Evolutionary conservation across 2,329 filamentous ascomycete species (phyloP).

Genomic region (Penicillium brevicompactum): DNA sequence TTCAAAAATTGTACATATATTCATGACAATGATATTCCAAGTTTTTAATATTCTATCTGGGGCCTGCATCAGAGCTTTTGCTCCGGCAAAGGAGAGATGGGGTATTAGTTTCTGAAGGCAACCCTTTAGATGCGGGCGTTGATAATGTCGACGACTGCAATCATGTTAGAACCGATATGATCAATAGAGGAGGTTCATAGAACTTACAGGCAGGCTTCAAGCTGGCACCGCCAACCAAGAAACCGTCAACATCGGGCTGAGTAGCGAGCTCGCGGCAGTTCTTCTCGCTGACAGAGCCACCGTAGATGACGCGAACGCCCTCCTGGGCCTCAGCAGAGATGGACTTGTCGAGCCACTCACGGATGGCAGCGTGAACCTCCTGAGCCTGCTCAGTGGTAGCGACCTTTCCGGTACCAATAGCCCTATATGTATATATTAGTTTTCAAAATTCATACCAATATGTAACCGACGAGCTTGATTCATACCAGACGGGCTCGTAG

Average conservation of each 20-base stretch:
- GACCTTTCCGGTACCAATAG: conserved; percentile 88
- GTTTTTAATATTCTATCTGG: conserved; percentile 16
- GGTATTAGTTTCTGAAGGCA: conserved; percentile 19
- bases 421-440: conserved; percentile 43
- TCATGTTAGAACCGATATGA: conserved; percentile 9
- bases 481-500: conserved; percentile 98
- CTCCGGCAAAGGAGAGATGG: conserved; percentile 8
- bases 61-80: conserved; percentile 10
- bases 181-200: background rate
- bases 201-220: conserved; percentile 90
- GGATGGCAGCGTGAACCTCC: conserved; percentile 90
- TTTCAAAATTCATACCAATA: conserved; percentile 5
- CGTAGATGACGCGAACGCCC: conserved; percentile 91
- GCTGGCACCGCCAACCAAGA: conserved; percentile 93
- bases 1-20: conserved; percentile 29
- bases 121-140: conserved; percentile 57
- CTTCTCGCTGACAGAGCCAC: conserved; percentile 96
- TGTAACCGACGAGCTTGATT: background rate
- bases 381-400: conserved; percentile 87
- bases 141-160: conserved; percentile 67
- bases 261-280: conserved; percentile 93
- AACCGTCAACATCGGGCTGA: conserved; percentile 94
- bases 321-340: conserved; percentile 79
- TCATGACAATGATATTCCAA: conserved; percentile 29
- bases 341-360: conserved; percentile 76